Conservation (phyloP, 2,329 filamentous ascomycete genomes). For the Penicillium sp. region DNA sequence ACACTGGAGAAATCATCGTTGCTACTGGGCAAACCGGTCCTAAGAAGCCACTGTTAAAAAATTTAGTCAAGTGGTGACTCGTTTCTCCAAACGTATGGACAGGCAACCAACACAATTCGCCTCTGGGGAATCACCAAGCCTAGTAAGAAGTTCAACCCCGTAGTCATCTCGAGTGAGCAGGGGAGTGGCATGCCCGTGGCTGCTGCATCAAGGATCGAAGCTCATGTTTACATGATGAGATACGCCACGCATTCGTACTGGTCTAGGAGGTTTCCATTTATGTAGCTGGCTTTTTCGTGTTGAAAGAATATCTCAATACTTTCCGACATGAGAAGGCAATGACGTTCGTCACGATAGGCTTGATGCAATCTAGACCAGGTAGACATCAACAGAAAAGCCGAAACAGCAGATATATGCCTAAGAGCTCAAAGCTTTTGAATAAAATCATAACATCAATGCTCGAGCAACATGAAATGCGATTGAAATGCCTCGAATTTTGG, state of each 20-base stretch:
- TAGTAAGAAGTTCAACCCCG: conserved; percentile 18
- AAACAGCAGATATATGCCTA: background rate
- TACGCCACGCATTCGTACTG: too few species aligned
- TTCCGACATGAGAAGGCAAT: too few species aligned
- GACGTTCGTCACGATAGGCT: too few species aligned
- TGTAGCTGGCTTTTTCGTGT: too few species aligned
- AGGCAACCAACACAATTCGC: conserved; percentile 20
- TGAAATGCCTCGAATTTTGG: background rate
- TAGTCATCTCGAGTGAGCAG: background rate
- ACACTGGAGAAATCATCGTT: too few species aligned
- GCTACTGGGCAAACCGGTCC: too few species aligned
- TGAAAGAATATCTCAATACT: too few species aligned
- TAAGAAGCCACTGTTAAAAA: too few species aligned
- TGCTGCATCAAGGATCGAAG: background rate
- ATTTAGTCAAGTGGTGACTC: too few species aligned
- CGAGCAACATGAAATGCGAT: background rate
- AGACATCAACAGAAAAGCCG: background rate
- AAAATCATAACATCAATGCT: background rate
- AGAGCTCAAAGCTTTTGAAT: background rate
- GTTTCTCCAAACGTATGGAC: background rate
- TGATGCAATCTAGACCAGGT: background rate
- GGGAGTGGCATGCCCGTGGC: background rate
- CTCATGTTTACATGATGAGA: too few species aligned
- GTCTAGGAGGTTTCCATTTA: too few species aligned
- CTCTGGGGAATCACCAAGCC: conserved; percentile 17